Base-by-base conservation (phyloP, 1,139 yeast species). In the Yamadazyma taylorii region DNA sequence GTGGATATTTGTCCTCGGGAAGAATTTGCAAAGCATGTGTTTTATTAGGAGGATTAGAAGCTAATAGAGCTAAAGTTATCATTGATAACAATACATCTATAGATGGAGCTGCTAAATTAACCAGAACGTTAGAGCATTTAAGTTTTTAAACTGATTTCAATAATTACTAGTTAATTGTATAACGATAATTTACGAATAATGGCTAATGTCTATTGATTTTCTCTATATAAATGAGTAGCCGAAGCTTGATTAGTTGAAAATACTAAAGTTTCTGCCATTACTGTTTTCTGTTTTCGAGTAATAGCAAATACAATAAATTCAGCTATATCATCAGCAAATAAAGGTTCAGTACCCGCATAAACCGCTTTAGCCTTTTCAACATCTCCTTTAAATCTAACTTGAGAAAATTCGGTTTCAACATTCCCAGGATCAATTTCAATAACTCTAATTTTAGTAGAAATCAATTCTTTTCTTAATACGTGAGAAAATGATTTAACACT, bases 1-100 rank as follows among this genome's bases (percentile, higher is more conserved):
- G 99, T 63, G 97, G 97, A 0, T 92, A 92, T 56, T 65, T 94
- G 30, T 86, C 97, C 0, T 85, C 94, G 45, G 92, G 92, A 57
- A 76, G 68, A 51, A 77, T 89, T 10, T 92, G 99, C 63, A 92
- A 92, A 61, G 98, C 98, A 0, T 92, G 99, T 63, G 78, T 86
- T 45, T 66, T 92, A 28, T 65, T 94, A 33, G 89, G 86, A 41
- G 97, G 97, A 0, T 73, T 94, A 38, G 95, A 90, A 51, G 73
- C 78, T 41, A 83, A 76, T 47, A 71, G 94, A 49, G 86, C 92
- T 0, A 78, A 79, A 51, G 60, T 83, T 4, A 46, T 60, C 1
- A 57, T 82, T 4, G 86, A 78, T 5, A 74, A 69, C 15, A 75
- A 78, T 40, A 58, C 66, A 11, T 66, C 65, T 3, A 60, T 66